Percentiles rank a stretch among this genome's conserved stretches.
phyloP scores from a whole-genome alignment of 495 filamentous ascomycete genomes.

The Penicillium steckii region DNA sequence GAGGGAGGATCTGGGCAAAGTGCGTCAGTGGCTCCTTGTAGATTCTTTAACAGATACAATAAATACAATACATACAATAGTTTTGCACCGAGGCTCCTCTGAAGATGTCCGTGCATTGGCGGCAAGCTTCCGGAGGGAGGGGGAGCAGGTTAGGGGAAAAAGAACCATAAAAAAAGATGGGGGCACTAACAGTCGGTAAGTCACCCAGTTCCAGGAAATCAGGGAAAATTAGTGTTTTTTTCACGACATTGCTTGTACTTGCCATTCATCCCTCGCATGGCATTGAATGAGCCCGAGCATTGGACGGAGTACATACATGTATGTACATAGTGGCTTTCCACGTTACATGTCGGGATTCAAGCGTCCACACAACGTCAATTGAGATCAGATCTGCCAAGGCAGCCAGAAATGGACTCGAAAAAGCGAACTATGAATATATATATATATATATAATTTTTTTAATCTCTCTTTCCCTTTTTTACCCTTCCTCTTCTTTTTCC shows the following conservation, averaged over 20 bases:
- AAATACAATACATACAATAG: too few species aligned
- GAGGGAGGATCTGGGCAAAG: conserved; percentile 5
- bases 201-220: conserved; percentile 13
- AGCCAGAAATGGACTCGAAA: conserved; percentile 4
- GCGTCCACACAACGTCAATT: not conserved
- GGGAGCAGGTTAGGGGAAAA: too few species aligned
- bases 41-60: too few species aligned
- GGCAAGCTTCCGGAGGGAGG: conserved; percentile 8
- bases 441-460: not conserved
- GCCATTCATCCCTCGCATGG: conserved; percentile 14
- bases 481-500: not conserved
- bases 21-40: conserved; percentile 11
- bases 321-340: not conserved
- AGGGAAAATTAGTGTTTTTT: conserved; percentile 13
- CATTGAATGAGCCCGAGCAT: not conserved
- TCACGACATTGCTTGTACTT: conserved; percentile 9
- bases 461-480: not conserved
- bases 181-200: conserved; percentile 10
- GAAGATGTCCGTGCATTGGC: conserved; percentile 2
- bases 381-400: conserved; percentile 16
- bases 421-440: conserved; percentile 19
- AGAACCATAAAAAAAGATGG: not conserved
- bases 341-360: not conserved
- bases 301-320: not conserved
- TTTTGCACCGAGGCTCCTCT: not conserved